phyloP scores from a whole-genome alignment of 2,329 filamentous ascomycete genomes.

The Leptographium wingfieldii region DNA sequence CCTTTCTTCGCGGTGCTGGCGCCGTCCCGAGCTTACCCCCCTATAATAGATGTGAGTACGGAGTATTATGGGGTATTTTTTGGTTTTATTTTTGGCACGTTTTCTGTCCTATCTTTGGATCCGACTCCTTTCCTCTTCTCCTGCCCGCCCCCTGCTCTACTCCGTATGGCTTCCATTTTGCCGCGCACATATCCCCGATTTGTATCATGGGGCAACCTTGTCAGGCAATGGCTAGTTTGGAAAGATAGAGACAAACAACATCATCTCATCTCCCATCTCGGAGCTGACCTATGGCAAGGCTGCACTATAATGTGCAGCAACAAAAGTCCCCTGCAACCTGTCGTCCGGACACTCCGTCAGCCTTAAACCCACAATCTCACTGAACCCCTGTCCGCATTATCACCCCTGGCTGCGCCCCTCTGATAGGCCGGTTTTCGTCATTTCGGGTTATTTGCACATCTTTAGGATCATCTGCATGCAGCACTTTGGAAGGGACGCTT shows the following conservation, averaged over 20 bases:
- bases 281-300: neutral
- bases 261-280: neutral
- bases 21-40: neutral
- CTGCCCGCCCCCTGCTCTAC: neutral
- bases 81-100: too few species aligned
- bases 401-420: neutral
- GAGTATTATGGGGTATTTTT: neutral
- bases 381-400: neutral
- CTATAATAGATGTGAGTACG: neutral
- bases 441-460: neutral
- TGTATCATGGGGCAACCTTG: neutral
- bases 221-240: neutral
- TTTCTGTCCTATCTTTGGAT: neutral
- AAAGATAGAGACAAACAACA: neutral
- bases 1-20: neutral
- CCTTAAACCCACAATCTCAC: neutral
- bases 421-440: neutral
- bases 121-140: neutral
- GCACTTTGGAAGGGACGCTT: neutral
- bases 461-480: neutral
- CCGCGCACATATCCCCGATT: too few species aligned
- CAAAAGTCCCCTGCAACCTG: neutral
- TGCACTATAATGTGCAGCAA: neutral
- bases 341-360: constrained; percentile 1
- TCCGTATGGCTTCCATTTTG: too few species aligned